Conservation (phyloP, 495 filamentous ascomycete genomes). For the Tuber brumale region DNA sequence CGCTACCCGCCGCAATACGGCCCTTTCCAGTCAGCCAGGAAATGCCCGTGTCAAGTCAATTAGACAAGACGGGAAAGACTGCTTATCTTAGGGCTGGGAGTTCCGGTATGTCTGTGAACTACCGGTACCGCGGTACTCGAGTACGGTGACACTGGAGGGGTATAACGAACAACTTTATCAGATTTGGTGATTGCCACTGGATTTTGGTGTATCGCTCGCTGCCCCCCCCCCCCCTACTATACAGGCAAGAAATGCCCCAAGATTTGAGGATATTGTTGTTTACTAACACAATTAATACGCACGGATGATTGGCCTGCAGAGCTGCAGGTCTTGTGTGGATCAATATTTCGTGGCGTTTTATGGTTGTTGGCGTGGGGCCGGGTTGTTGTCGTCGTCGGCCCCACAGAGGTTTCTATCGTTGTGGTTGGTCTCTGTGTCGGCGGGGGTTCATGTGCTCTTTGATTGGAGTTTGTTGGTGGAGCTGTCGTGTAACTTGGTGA, state of each 20-base stretch:
- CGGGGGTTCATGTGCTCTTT: background rate
- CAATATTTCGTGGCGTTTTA: background rate
- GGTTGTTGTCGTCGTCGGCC: background rate
- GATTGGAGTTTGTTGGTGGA: background rate
- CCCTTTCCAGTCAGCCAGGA: background rate
- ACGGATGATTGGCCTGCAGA: background rate
- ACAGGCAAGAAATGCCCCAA: no score
- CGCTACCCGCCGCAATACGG: background rate
- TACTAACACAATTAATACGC: no score
- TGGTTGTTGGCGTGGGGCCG: background rate
- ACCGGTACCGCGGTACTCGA: no score
- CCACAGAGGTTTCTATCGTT: background rate
- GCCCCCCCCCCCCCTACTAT: no score
- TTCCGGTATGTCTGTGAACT: no score
- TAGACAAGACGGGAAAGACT: no score
- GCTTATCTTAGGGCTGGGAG: no score
- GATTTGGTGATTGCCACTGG: no score
- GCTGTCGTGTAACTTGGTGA: background rate
- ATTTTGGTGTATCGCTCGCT: no score
- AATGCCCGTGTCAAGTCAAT: background rate
- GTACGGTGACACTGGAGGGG: no score
- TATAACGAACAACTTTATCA: no score
- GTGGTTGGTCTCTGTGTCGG: background rate
- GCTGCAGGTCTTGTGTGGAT: background rate
- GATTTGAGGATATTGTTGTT: no score